Evolutionary conservation across 1,284 basidiomycete genomes (phyloP).

Genomic region (Leccinum pachyderme): DNA sequence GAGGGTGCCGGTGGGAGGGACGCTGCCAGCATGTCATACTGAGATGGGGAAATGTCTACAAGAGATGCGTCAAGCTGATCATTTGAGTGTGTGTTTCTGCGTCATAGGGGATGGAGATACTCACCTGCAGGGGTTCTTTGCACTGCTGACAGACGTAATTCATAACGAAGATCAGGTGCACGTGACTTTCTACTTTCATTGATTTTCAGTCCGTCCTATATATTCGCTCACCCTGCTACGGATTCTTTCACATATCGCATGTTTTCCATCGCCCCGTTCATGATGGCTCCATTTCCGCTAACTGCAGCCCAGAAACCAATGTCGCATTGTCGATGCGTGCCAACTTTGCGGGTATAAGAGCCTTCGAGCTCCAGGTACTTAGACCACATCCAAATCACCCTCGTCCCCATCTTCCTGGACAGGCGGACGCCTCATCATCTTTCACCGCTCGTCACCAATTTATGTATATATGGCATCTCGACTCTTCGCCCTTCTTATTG

Average conservation of each 20-base stretch:
- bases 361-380: not conserved
- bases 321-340: slow-evolving; percentile 6
- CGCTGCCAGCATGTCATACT: slow-evolving; percentile 81
- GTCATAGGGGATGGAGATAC: slow-evolving; percentile 13
- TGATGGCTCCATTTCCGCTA: slow-evolving; percentile 29
- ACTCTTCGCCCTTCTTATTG: slow-evolving; percentile 61
- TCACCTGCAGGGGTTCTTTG: slow-evolving; percentile 80
- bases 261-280: not conserved
- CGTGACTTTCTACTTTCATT: not conserved
- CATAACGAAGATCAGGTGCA: slow-evolving; percentile 36
- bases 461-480: slow-evolving; percentile 41
- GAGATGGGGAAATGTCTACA: slow-evolving; percentile 77
- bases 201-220: too few species aligned
- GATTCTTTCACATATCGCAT: slow-evolving; percentile 16
- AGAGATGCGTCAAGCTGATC: slow-evolving; percentile 79
- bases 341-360: slow-evolving; percentile 25
- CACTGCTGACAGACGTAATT: slow-evolving; percentile 79
- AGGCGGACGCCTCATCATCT: slow-evolving; percentile 9
- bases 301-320: slow-evolving; percentile 2
- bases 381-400: slow-evolving; percentile 10
- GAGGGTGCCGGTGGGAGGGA: slow-evolving; percentile 61
- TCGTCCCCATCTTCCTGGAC: not conserved
- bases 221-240: not conserved
- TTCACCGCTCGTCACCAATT: slow-evolving; percentile 7
- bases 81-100: slow-evolving; percentile 14